Base-by-base conservation (phyloP, 2,329 filamentous ascomycete species). In the Alternaria atra region DNA sequence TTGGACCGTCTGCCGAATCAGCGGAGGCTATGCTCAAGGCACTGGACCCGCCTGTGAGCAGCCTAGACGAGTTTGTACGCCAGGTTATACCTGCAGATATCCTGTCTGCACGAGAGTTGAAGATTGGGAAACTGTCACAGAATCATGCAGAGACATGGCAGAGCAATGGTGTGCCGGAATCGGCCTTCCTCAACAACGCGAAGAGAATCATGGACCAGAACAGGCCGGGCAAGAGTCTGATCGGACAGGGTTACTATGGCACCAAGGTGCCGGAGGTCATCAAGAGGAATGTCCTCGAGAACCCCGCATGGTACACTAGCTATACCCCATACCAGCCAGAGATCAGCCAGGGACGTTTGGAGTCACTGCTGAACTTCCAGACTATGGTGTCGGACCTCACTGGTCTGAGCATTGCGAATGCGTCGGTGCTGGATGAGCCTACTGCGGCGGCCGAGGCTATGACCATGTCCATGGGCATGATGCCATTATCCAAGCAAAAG, bases 251-350 rank as follows among this genome's bases (percentile, higher is more conserved):
- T 59, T 98, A 97, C 84, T 93, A 94, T 67, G 90, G 89, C 35
- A 94, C 93, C n/a, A 86, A 90, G 68, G 90, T 92, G 1, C 94
- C 94, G 5, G 87, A 92, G 57, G 94, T 97, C 58, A 97, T 98
- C 78, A 92, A 95, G 84, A 87, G 94, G 69, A 97, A 97, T 77
- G 86, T 98, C 5, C 83, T 98, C 60, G 93, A 98, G 84, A 94
- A 91, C 77, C 94, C 94, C 5, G 93, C 90, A 9, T 98, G 94
- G 94, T 98, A 98, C 79, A 98, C 94, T 40, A 97, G 93, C 81
- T 97, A 98, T 80, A 97, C 94, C 0, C 94, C 94, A 15, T 98
- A 97, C 80, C 94, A 98, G 82, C 91, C 94, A 2, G 94, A 98
- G 82, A 97, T 98, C 83, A 97, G 93, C 78, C 94, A 98, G 81